A percentile compares a stretch with the other conserved stretches of the same genome.
phyloP scores from a whole-genome alignment of 2,329 filamentous ascomycete genomes.

The Pleomassaria siparia region DNA sequence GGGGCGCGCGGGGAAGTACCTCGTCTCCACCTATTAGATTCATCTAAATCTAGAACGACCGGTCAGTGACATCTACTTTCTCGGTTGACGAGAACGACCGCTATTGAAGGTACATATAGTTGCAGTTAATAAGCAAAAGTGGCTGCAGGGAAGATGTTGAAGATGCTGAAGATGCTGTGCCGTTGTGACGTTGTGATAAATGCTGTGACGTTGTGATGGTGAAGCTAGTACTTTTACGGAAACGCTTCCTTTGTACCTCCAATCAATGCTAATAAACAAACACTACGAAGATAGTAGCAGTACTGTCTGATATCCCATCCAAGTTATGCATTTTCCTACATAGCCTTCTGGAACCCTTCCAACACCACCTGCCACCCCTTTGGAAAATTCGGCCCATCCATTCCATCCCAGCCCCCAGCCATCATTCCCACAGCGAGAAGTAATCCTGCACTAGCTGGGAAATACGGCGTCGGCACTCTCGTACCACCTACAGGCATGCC shows the following conservation, averaged over 20 bases:
- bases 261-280: not conserved
- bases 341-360: conserved; percentile 49
- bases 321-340: no score
- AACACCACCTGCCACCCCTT: conserved; percentile 50
- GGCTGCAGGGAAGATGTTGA: not conserved
- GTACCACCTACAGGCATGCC: conserved; percentile 57
- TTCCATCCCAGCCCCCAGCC: conserved; percentile 58
- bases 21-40: not conserved
- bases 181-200: not conserved
- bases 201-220: not conserved
- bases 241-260: not conserved
- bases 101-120: not conserved
- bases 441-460: conserved; percentile 54
- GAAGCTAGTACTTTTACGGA: not conserved
- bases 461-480: conserved; percentile 60
- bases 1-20: conserved; percentile 10
- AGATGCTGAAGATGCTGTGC: no score
- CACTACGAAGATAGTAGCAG: not conserved
- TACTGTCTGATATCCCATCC: not conserved
- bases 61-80: no score
- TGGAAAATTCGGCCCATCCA: conserved; percentile 51
- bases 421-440: conserved; percentile 59
- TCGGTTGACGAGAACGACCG: no score
- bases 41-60: no score
- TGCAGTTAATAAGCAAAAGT: no score